These are phyloP conservation scores for Psilocybe sp. DNA, from an alignment of 768 basidiomycete species.

Conservation along the genomic window DNA sequence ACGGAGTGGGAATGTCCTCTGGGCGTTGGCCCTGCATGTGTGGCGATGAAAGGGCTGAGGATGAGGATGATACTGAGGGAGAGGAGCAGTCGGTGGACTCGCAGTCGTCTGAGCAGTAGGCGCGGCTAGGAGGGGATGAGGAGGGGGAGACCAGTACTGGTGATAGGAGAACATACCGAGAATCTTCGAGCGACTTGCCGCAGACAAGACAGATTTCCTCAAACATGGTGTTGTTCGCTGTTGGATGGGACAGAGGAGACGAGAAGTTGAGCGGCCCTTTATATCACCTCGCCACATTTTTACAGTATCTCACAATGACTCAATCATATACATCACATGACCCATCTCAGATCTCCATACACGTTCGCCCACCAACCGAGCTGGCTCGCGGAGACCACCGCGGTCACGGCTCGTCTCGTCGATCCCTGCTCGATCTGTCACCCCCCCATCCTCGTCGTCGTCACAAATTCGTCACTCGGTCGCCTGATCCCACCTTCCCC, in stretches of 20 bases:
- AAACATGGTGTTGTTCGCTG: slow-evolving; percentile 48
- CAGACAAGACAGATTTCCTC: slow-evolving; percentile 78
- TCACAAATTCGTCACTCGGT: no score
- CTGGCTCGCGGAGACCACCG: no score
- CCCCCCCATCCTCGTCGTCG: no score
- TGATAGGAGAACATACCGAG: slow-evolving; percentile 42
- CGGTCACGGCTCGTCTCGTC: no score
- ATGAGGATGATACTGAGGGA: slow-evolving; percentile 63
- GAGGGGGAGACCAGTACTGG: slow-evolving; percentile 4
- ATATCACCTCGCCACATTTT: no score
- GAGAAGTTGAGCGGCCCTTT: no score
- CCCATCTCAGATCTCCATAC: no score
- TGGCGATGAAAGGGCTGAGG: slow-evolving; percentile 70
- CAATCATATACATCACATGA: no score
- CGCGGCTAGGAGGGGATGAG: slow-evolving; percentile 39
- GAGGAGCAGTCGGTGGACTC: slow-evolving; percentile 60
- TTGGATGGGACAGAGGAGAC: background rate
- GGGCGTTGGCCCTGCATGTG: slow-evolving; percentile 50
- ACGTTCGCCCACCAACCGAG: no score
- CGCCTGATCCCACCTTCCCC: no score
- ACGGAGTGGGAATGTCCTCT: slow-evolving; percentile 64
- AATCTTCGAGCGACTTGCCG: slow-evolving; percentile 60
- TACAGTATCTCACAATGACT: no score
- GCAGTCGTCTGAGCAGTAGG: slow-evolving; percentile 73
- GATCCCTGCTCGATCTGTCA: no score